phyloP scores from a whole-genome alignment of 2,329 filamentous ascomycete species.

The Fusarium sp. region DNA sequence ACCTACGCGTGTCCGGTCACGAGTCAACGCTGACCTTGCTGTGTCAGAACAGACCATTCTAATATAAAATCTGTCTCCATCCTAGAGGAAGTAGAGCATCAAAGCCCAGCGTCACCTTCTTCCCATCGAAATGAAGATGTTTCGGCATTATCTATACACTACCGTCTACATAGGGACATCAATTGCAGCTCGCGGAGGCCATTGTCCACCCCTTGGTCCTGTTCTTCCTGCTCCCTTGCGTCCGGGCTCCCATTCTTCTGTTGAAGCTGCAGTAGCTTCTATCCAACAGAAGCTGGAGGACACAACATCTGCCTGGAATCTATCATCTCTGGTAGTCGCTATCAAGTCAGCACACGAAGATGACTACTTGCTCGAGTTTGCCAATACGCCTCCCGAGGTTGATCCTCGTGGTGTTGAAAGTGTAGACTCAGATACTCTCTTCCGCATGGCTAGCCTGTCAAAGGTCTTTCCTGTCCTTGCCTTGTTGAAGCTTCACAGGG shows the following conservation, averaged over 20 bases:
- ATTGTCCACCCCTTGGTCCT: slow-evolving; percentile 8
- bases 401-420: slow-evolving; percentile 12
- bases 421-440: slow-evolving; percentile 15
- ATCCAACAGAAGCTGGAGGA: slow-evolving; percentile 2
- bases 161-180: not conserved
- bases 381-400: slow-evolving; percentile 4
- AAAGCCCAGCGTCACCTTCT: not conserved
- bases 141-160: not conserved
- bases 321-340: slow-evolving; percentile 3
- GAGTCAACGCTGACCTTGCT: too few species aligned
- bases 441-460: slow-evolving; percentile 20
- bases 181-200: slow-evolving; percentile 13
- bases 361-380: slow-evolving; percentile 18
- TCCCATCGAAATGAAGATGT: not conserved
- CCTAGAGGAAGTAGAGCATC: too few species aligned
- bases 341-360: slow-evolving; percentile 18
- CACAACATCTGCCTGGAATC: not conserved
- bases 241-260: not conserved
- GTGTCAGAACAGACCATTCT: too few species aligned
- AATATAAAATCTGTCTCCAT: not conserved
- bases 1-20: too few species aligned
- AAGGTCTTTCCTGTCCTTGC: slow-evolving; percentile 18
- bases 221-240: slow-evolving; percentile 9
- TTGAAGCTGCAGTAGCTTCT: not conserved
- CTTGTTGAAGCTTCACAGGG: not conserved